phyloP scores from a whole-genome alignment of 164 flowering plant genomes.

The Magnolia kwangsiensis region DNA sequence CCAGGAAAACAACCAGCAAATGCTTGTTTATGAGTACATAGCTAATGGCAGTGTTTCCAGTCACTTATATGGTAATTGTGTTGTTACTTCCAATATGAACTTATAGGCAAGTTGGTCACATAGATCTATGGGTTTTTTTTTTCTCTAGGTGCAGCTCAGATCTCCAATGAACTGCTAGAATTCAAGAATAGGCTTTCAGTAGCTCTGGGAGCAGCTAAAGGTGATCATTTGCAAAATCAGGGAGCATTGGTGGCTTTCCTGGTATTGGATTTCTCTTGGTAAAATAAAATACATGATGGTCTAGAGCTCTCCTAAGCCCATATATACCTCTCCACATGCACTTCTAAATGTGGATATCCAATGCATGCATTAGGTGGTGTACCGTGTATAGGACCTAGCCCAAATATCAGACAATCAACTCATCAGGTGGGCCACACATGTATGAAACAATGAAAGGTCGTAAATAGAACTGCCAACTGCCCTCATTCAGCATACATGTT shows the following conservation, averaged over 20 bases:
- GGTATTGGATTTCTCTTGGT: conserved; percentile 44
- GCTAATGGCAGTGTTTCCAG: conserved; percentile 89
- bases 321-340: no score
- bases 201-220: conserved; percentile 94
- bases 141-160: conserved; percentile 52
- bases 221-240: conserved; percentile 91
- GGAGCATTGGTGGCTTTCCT: conserved; percentile 76
- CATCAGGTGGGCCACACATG: no score
- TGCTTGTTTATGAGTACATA: conserved; percentile 75
- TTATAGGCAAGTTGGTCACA: not conserved
- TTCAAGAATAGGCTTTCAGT: conserved; percentile 80
- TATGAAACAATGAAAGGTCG: no score
- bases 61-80: conserved; percentile 71
- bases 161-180: conserved; percentile 62
- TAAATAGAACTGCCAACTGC: no score
- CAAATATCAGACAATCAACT: no score
- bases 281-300: not conserved
- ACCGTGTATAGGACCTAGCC: not conserved
- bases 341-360: not conserved
- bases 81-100: not conserved
- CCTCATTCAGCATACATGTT: no score
- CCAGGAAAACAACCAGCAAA: conserved; percentile 71
- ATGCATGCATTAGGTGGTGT: not conserved
- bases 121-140: conserved; percentile 1
- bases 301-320: not conserved